A percentile compares a stretch with the other conserved stretches of the same genome.
Evolutionary conservation across 169 alveolate species (phyloP).

Genomic region (Cryptosporidium sp.): DNA sequence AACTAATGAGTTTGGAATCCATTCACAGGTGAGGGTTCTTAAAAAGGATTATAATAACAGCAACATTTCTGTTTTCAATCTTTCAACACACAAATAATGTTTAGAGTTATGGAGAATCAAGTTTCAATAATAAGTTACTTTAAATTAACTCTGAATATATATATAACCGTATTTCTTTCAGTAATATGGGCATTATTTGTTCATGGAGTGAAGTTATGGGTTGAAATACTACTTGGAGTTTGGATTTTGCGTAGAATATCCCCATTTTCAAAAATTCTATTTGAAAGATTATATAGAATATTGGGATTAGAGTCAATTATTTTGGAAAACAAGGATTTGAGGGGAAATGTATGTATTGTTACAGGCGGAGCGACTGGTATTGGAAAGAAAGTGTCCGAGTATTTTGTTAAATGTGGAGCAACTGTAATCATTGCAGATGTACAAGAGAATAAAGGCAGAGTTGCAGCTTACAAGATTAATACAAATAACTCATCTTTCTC

Average conservation of each 20-base stretch:
- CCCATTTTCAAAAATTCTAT: not conserved
- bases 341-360: conserved; percentile 58
- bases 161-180: conserved; percentile 22
- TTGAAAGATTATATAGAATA: not conserved
- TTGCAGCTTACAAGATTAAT: conserved; percentile 53
- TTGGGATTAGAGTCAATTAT: not conserved
- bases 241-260: conserved; percentile 21
- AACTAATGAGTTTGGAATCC: not conserved
- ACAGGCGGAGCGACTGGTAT: conserved; percentile 75
- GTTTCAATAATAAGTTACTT: conserved; percentile 8
- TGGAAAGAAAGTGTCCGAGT: conserved; percentile 40
- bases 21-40: not conserved
- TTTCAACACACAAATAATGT: not conserved
- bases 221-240: not conserved
- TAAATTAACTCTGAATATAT: not conserved
- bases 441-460: conserved; percentile 30
- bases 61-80: not conserved
- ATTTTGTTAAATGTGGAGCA: conserved; percentile 54
- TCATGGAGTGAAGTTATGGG: not conserved
- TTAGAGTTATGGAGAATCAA: conserved; percentile 3
- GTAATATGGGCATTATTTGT: conserved; percentile 14
- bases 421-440: conserved; percentile 68
- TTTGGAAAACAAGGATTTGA: conserved; percentile 18
- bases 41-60: not conserved
- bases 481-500: not conserved